phyloP scores from a whole-genome alignment of 1,284 basidiomycete species.

The Schizophyllum amplum region DNA sequence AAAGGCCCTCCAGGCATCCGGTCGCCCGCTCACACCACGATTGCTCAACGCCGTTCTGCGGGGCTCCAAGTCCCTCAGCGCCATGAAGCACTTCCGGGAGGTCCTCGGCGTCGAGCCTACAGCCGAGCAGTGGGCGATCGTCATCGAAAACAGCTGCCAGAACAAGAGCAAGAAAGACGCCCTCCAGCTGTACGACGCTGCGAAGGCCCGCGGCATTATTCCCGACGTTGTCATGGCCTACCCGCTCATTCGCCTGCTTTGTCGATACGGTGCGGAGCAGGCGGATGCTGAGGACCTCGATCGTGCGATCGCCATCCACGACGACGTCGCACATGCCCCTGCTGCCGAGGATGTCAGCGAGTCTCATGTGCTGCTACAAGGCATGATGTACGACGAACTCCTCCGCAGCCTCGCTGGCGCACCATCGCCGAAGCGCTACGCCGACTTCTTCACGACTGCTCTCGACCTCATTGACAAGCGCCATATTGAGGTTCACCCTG shows the following conservation, averaged over 20 bases:
- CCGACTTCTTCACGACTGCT: slow-evolving; percentile 38
- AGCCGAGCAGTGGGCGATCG: slow-evolving; percentile 38
- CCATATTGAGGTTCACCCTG: slow-evolving; percentile 27
- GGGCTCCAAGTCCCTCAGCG: slow-evolving; percentile 21
- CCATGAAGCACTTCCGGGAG: slow-evolving; percentile 34
- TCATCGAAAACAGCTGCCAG: slow-evolving; percentile 41
- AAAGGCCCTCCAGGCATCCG: neutral
- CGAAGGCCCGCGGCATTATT: slow-evolving; percentile 31
- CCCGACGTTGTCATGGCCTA: slow-evolving; percentile 42
- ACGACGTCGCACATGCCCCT: slow-evolving; percentile 27
- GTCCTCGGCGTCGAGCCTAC: slow-evolving; percentile 32
- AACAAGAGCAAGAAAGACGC: slow-evolving; percentile 29
- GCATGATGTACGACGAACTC: slow-evolving; percentile 20
- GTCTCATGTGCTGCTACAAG: neutral
- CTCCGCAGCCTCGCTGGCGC: slow-evolving; percentile 46
- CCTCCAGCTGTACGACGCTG: slow-evolving; percentile 37
- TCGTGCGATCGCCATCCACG: slow-evolving; percentile 42
- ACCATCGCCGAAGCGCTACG: slow-evolving; percentile 33
- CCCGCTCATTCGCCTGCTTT: slow-evolving; percentile 45
- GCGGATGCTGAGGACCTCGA: slow-evolving; percentile 25
- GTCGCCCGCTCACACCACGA: neutral
- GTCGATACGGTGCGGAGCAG: slow-evolving; percentile 9
- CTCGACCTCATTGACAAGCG: slow-evolving; percentile 45
- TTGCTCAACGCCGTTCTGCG: slow-evolving; percentile 30
- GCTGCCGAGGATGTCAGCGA: slow-evolving; percentile 2